phyloP scores from a whole-genome alignment of 805 yeast genomes.

The Monosporozyma unispora region DNA sequence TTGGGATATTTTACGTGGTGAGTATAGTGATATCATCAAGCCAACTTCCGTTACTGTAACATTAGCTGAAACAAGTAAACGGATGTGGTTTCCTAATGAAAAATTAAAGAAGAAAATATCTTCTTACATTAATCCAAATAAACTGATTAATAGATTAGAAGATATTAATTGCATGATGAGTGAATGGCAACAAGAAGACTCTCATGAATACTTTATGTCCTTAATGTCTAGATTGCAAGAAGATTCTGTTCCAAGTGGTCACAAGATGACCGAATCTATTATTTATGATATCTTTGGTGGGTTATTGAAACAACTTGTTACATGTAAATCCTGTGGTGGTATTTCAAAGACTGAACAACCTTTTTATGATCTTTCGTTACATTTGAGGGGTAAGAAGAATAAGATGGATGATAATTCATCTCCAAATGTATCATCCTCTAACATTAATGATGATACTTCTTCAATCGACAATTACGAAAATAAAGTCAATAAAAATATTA shows the following conservation, averaged over 20 bases:
- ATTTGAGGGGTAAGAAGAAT: conserved; percentile 48
- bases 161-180: conserved; percentile 95
- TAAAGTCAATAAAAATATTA: background rate
- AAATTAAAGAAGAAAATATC: conserved; percentile 25
- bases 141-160: conserved; percentile 57
- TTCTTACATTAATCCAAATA: conserved; percentile 63
- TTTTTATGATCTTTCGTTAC: conserved; percentile 83
- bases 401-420: conserved; percentile 1
- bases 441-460: background rate
- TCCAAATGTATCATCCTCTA: background rate
- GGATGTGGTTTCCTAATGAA: conserved; percentile 58
- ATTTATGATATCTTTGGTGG: conserved; percentile 95
- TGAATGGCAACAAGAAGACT: conserved; percentile 96
- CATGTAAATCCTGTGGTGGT: conserved; percentile 74
- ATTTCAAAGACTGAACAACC: conserved; percentile 85
- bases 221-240: conserved; percentile 81
- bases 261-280: conserved; percentile 68
- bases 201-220: conserved; percentile 95
- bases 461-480: background rate
- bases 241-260: conserved; percentile 87
- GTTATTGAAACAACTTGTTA: conserved; percentile 69
- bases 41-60: conserved; percentile 54
- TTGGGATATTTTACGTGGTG: conserved; percentile 50
- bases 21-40: conserved; percentile 38
- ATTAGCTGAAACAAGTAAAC: conserved; percentile 57